Evolutionary conservation across 805 yeast species (phyloP).

Genomic region (Lipomyces chichibuensis): DNA sequence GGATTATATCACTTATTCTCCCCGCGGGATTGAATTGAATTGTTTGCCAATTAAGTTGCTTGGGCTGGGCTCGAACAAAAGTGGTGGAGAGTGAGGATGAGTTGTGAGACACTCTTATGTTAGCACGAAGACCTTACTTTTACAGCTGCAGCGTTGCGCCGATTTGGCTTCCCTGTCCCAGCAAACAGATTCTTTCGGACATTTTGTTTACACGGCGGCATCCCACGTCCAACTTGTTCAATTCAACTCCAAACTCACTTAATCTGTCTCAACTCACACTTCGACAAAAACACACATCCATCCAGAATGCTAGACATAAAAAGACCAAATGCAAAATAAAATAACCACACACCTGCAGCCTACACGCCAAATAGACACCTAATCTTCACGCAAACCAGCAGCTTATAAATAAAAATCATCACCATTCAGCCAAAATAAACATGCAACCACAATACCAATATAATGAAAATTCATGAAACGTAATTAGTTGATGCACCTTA

Average conservation of each 20-base stretch:
- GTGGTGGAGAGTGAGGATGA: no score
- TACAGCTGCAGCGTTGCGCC: no score
- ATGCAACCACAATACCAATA: neutral
- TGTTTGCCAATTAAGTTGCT: no score
- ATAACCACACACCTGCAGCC: neutral
- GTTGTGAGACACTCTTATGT: neutral
- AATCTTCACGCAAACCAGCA: neutral
- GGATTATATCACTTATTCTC: neutral
- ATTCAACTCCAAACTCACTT: no score
- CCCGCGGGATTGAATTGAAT: no score
- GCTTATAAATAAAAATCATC: neutral
- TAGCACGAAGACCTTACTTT: neutral
- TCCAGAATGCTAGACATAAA: no score
- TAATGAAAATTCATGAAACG: neutral
- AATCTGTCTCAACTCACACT: no score
- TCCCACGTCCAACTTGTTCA: no score
- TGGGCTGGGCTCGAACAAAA: no score
- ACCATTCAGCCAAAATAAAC: neutral
- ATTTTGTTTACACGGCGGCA: no score
- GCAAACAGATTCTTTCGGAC: no score
- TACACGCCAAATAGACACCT: neutral
- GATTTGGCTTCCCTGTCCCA: no score
- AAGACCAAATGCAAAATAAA: neutral
- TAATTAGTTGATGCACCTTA: neutral
- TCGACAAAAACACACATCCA: neutral